Conservation (phyloP, 2,329 filamentous ascomycete genomes). For the Xylariaceae sp. region DNA sequence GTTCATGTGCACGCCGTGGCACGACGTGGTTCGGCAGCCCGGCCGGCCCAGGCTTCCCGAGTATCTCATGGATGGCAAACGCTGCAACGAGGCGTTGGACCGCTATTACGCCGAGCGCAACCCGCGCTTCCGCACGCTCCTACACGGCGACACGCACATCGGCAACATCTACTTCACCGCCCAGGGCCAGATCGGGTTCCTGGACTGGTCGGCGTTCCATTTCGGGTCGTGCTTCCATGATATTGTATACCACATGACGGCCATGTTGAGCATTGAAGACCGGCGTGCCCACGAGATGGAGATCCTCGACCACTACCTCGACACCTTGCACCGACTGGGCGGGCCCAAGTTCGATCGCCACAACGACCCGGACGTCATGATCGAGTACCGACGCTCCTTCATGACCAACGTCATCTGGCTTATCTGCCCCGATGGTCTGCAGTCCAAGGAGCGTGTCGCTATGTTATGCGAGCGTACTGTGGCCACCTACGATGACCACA, state of each 20-base stretch:
- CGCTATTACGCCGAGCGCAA: constrained; percentile 35
- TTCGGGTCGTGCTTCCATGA: constrained; percentile 42
- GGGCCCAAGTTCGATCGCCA: constrained; percentile 31
- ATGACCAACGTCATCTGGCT: constrained; percentile 32
- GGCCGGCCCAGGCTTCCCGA: constrained; percentile 33
- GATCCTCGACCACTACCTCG: constrained; percentile 35
- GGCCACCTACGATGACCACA: constrained; percentile 35
- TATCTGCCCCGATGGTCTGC: constrained; percentile 28
- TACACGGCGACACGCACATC: constrained; percentile 42
- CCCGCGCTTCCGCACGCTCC: constrained; percentile 35
- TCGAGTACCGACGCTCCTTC: constrained; percentile 31
- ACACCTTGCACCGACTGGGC: constrained; percentile 28
- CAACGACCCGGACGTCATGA: constrained; percentile 29
- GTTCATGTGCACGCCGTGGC: constrained; percentile 30
- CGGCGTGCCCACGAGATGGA: constrained; percentile 38
- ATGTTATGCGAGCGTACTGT: constrained; percentile 33
- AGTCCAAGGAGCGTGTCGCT: constrained; percentile 34
- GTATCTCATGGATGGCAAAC: constrained; percentile 34
- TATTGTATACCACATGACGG: constrained; percentile 38
- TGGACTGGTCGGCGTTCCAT: constrained; percentile 41
- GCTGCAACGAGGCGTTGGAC: constrained; percentile 33
- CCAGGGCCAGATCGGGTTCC: constrained; percentile 33
- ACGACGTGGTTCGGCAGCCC: constrained; percentile 27
- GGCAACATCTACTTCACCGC: constrained; percentile 41
- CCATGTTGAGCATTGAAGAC: constrained; percentile 36